Evolutionary conservation across 495 filamentous ascomycete species (phyloP).

Genomic region (Hypoxylon intermedium): DNA sequence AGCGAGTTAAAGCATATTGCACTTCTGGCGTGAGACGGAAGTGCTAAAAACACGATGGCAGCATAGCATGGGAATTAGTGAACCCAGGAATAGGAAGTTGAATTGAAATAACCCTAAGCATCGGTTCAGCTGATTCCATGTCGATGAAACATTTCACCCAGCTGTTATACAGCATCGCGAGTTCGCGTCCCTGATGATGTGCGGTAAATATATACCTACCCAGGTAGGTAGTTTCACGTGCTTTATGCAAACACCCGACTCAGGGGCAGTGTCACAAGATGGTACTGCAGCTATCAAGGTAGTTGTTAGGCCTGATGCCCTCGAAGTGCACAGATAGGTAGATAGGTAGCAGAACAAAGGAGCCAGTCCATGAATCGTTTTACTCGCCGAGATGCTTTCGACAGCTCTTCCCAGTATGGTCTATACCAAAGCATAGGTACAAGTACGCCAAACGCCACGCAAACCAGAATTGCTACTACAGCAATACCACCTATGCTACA

Average conservation of each 20-base stretch:
- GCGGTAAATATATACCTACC: too few relatives aligned
- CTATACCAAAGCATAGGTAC: conserved; percentile 2
- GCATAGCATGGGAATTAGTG: not conserved
- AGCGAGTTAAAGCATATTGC: conserved; percentile 41
- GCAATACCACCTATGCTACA: not conserved
- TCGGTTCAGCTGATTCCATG: too few relatives aligned
- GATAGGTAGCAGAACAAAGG: conserved; percentile 18
- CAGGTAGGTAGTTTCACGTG: not conserved
- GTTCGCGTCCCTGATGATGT: too few relatives aligned
- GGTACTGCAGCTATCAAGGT: too few relatives aligned
- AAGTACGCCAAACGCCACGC: conserved; percentile 31
- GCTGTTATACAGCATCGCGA: too few relatives aligned
- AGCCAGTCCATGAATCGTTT: conserved; percentile 37
- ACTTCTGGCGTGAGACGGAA: conserved; percentile 17
- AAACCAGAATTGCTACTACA: conserved; percentile 1
- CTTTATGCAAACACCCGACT: not conserved
- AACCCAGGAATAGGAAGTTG: too few relatives aligned
- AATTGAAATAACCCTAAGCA: too few relatives aligned
- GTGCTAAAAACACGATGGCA: not conserved
- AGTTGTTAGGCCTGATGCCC: too few relatives aligned
- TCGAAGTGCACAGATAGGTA: not conserved
- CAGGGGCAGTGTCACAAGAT: not conserved
- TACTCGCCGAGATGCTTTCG: not conserved
- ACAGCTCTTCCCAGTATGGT: not conserved
- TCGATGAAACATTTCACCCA: too few relatives aligned